Evolutionary conservation across 2,329 filamentous ascomycete genomes (phyloP).

Genomic region (Ophiosphaerella herpotricha): DNA sequence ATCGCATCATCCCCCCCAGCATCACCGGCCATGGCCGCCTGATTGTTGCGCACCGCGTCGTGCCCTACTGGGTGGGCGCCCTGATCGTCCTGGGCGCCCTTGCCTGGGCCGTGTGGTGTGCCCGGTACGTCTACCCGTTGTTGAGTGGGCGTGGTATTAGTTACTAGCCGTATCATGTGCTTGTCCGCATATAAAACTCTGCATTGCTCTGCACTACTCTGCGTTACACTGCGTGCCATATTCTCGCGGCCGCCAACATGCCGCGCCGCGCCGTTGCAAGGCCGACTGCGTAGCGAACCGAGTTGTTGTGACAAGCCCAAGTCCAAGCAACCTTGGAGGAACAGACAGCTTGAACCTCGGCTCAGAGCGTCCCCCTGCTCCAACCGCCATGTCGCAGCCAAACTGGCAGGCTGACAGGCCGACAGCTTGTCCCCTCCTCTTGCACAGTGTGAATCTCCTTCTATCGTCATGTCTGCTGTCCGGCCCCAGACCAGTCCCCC

Average conservation of each 20-base stretch:
- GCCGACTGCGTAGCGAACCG: too few relatives aligned
- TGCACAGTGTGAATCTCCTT: neutral
- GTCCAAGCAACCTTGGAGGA: too few relatives aligned
- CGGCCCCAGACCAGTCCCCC: conserved; percentile 38
- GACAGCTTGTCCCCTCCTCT: neutral
- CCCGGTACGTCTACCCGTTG: conserved; percentile 18
- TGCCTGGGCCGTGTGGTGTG: conserved; percentile 27
- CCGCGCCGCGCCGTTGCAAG: too few relatives aligned
- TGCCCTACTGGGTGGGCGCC: conserved; percentile 23
- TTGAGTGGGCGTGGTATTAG: conserved; percentile 10
- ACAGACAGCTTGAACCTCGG: conserved; percentile 1
- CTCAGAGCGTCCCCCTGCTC: conserved; percentile 4
- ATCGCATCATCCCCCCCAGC: conserved; percentile 28
- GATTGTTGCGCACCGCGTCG: conserved; percentile 20
- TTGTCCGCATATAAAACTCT: too few relatives aligned
- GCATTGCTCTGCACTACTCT: too few relatives aligned
- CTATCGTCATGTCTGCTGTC: conserved; percentile 28
- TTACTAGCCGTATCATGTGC: too few relatives aligned
- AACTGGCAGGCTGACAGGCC: neutral
- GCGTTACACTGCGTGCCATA: too few relatives aligned
- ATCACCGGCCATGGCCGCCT: conserved; percentile 28
- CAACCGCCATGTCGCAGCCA: neutral
- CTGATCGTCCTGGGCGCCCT: conserved; percentile 19
- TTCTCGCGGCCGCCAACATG: too few relatives aligned
- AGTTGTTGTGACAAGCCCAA: too few relatives aligned